These are phyloP conservation scores for Quercus lobata DNA, from an alignment of 331 rosid species.

Conservation along the genomic window DNA sequence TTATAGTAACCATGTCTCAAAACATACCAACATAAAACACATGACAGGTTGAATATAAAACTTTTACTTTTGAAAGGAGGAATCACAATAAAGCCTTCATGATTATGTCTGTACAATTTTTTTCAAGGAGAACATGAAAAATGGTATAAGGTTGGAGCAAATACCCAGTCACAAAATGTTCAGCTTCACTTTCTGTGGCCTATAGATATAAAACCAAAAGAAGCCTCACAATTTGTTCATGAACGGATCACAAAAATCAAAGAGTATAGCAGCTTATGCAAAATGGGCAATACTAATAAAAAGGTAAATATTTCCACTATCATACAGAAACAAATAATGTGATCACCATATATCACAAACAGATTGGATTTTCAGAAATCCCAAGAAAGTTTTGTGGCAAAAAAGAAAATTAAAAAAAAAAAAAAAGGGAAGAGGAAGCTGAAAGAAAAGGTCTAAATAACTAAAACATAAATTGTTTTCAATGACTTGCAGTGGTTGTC, in stretches of 20 bases:
- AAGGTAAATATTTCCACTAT: not conserved
- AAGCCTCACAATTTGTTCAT: not conserved
- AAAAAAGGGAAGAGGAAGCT: not conserved
- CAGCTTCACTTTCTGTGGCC: not conserved
- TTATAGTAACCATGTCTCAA: too few species aligned
- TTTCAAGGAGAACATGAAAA: too few species aligned
- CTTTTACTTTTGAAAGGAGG: too few species aligned
- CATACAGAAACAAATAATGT: not conserved
- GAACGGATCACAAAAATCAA: conserved; percentile 2
- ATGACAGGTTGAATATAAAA: too few species aligned
- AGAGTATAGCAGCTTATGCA: conserved; percentile 6
- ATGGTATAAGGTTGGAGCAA: not conserved
- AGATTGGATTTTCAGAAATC: not conserved
- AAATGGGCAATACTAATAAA: conserved; percentile 14
- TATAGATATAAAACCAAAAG: not conserved
- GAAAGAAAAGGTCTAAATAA: not conserved
- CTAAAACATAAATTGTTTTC: conserved; percentile 7
- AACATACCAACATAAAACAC: too few species aligned
- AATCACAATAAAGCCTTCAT: too few species aligned
- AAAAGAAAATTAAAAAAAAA: not conserved
- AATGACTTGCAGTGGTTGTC: conserved; percentile 63
- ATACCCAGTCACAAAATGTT: not conserved
- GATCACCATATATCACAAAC: not conserved
- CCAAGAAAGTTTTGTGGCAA: conserved; percentile 7
- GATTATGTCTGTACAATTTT: too few species aligned